These are phyloP conservation scores for Blastomyces gilchristii DNA, from an alignment of 2,329 filamentous ascomycete species.

Conservation along the genomic window DNA sequence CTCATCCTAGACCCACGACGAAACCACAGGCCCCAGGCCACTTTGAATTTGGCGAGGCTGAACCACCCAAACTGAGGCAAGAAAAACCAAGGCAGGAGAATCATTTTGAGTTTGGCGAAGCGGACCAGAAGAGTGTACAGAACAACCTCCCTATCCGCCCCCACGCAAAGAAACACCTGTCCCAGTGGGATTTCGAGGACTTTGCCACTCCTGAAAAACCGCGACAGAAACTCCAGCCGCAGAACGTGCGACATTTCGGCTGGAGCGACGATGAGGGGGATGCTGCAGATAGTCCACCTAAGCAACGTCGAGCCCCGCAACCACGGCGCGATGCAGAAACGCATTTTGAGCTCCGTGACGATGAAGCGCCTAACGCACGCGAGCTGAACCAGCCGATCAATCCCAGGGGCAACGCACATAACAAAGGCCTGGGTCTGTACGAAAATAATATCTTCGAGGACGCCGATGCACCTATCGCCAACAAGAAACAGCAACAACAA, in stretches of 20 bases:
- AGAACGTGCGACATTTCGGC: conserved; percentile 63
- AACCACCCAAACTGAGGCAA: not conserved
- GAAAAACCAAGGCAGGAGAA: conserved; percentile 54
- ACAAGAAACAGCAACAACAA: not conserved
- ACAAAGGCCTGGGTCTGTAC: conserved; percentile 63
- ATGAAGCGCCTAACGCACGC: conserved; percentile 50
- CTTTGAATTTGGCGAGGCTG: conserved; percentile 11
- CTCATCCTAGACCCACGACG: conserved; percentile 2
- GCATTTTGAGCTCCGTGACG: conserved; percentile 77
- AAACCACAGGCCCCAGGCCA: conserved; percentile 4
- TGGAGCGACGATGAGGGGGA: conserved; percentile 60
- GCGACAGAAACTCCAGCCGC: conserved; percentile 50
- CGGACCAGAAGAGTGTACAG: not conserved
- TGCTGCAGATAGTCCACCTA: conserved; percentile 36
- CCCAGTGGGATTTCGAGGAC: conserved; percentile 81
- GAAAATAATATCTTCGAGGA: conserved; percentile 63
- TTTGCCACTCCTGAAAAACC: conserved; percentile 75
- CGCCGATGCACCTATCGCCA: conserved; percentile 35
- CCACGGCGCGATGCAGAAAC: conserved; percentile 67
- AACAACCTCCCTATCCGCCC: conserved; percentile 8
- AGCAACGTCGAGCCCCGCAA: conserved; percentile 47
- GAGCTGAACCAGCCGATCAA: conserved; percentile 22
- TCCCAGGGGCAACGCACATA: conserved; percentile 41
- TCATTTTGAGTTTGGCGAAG: conserved; percentile 39
- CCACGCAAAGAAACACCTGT: conserved; percentile 40